Percentiles rank a stretch among this genome's conserved stretches.
Conservation (phyloP, 192 early-diverging fungal species). For the Entomortierella chlamydospora region DNA sequence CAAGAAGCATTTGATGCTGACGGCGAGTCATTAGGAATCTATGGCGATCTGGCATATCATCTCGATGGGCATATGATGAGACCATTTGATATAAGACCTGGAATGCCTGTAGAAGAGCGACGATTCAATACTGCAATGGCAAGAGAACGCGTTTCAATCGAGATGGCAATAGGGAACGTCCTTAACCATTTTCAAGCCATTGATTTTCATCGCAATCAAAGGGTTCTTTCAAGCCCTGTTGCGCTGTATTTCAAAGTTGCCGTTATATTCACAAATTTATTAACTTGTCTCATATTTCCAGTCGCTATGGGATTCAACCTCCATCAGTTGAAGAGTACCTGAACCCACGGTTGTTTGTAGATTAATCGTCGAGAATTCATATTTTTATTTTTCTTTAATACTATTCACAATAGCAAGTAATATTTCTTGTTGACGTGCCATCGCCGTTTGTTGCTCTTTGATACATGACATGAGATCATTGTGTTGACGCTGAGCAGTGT, state of each 20-base stretch:
- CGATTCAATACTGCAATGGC: background rate
- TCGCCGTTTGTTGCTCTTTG: too few species aligned
- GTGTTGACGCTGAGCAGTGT: too few species aligned
- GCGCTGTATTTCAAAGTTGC: background rate
- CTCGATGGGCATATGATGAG: background rate
- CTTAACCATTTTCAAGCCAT: background rate
- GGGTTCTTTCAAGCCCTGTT: background rate
- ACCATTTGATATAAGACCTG: background rate
- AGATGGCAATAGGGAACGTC: background rate
- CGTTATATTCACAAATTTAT: background rate
- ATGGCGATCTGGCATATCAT: background rate
- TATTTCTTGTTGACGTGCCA: background rate
- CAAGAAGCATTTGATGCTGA: background rate
- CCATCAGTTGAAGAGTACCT: too few species aligned
- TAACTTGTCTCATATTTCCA: background rate
- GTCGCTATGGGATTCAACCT: background rate
- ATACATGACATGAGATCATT: too few species aligned
- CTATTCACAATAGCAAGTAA: too few species aligned
- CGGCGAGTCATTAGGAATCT: background rate
- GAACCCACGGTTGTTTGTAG: too few species aligned
- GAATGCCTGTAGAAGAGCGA: background rate
- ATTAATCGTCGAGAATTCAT: too few species aligned
- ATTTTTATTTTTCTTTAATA: too few species aligned
- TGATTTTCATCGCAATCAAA: background rate
- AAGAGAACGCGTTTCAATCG: background rate